Conservation (phyloP, 345 rosid genomes). For the Abelmoschus esculentus region DNA sequence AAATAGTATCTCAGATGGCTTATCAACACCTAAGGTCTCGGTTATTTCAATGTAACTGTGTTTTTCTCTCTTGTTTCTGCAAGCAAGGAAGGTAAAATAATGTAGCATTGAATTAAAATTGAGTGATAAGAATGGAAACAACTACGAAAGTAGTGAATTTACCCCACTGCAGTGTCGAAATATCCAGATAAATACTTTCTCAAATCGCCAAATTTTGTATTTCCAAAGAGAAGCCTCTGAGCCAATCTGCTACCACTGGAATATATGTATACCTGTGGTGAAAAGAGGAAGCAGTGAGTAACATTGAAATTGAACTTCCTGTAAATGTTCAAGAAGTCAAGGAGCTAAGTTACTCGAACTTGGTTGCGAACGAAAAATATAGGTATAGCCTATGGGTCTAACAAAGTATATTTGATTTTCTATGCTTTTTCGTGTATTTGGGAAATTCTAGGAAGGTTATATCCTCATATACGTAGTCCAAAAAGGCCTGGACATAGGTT, state of each 20-base stretch:
- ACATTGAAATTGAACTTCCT: background rate
- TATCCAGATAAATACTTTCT: slow-evolving; percentile 76
- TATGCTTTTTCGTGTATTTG: background rate
- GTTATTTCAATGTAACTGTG: slow-evolving; percentile 68
- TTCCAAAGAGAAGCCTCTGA: slow-evolving; percentile 83
- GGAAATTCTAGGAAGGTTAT: background rate
- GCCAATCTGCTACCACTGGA: slow-evolving; percentile 96
- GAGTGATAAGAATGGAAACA: background rate
- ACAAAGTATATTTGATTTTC: background rate
- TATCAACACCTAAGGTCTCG: slow-evolving; percentile 70
- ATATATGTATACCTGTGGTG: slow-evolving; percentile 76
- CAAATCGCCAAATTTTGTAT: slow-evolving; percentile 74
- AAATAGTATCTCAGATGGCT: slow-evolving; percentile 71
- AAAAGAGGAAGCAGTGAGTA: background rate
- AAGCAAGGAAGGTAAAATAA: slow-evolving; percentile 1
- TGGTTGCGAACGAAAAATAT: background rate
- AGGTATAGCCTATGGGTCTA: background rate
- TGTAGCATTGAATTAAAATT: background rate
- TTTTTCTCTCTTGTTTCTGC: slow-evolving; percentile 79
- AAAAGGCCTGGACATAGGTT: background rate
- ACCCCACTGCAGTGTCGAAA: slow-evolving; percentile 85
- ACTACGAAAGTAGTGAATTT: slow-evolving; percentile 12
- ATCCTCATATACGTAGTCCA: background rate
- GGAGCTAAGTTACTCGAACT: background rate
- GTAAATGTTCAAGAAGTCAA: background rate